Base-by-base conservation (phyloP, 2,329 filamentous ascomycete genomes). In the Curvularia hawaiiensis region DNA sequence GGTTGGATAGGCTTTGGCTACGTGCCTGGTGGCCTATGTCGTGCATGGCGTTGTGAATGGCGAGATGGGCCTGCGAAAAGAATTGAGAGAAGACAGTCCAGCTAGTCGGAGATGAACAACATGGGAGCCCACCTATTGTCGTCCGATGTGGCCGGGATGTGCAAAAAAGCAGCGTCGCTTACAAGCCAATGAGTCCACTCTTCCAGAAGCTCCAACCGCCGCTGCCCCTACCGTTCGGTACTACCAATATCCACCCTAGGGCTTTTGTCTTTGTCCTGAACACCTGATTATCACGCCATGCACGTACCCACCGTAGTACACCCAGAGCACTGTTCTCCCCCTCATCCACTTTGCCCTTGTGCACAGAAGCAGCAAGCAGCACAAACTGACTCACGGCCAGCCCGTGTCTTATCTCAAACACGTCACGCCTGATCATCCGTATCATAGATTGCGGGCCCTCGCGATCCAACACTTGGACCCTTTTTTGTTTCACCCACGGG, bases 371-470 rank as follows among this genome's bases (percentile, higher is more conserved):
- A 31, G 26, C 26, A 7, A 26, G 26, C 30, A 31, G 30, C 30
- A 31, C 30, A 31, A 12, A 7, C 20, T 28, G 20, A 38, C 24
- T 38, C 30, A 24, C 26, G 20, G 46, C 24, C 16, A 49, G 8
- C 30, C 11, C 33, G 20, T 39, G 11, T 39, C 33, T 24, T 45
- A 49, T 43, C 38, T 54, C 52, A 47, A 54, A 54, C 52, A 48
- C 43, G 45, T 49, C 52, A 54, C 40, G 52, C 46, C 46, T 39
- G 33, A 49, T 33, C 33, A 49, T 31, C 22, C 33, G 31, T 49
- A 39, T 33, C 33, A 33, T 26, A 48, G 22, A 24, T 39, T 30
- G 9, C 10, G 22, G 30, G 30, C 30, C 20, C 46, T 31, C 28
- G 44, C 18, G 39, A 8, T 22, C 43, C 26, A 9, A 18, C 24